Base-by-base conservation (phyloP, 768 basidiomycete genomes). In the Phanerochaete sordida region DNA sequence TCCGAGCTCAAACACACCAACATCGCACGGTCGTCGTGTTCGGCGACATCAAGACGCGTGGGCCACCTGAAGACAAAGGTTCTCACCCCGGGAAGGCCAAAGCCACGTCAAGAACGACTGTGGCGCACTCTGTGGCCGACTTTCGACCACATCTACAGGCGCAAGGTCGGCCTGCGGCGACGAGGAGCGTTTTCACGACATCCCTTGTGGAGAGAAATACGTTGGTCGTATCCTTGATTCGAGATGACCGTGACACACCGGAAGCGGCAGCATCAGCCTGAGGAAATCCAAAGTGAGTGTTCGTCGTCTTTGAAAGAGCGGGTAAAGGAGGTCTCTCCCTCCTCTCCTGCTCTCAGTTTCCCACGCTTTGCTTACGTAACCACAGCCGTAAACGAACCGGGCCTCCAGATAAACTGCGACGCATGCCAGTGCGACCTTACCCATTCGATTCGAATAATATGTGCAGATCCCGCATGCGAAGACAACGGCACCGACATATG, bases 361-460 rank as follows among this genome's bases (percentile, higher is more conserved):
- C 65, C 66, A 68, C 67, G 67, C 64, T 62, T 56, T 56, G 55
- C 61, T 62, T 67, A 69, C 68, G 67, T 68, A 68, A 57, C 49
- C 28, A 21, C 65, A 90, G 87, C 85, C 64, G 83, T 91, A 56
- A 90, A 84, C 68, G 91, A 93, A 64, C 91, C 91, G 16, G 92
- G 90, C 60, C 78, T 89, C 35, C 87, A 91, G 69, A 90, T 91
- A 65, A 82, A 87, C 64, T 95, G 93, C 77, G 93, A 95, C 71
- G 75, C 84, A 15, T 96, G 95, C 74, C 77, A 77, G 63, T 84
- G 86, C 74, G 94, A 98, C 75, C 82, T 98, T 65, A 98, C 97
- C 2, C 94, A 98, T 71, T 92, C 92, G n/a, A 86, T 97, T 62
- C 90, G 95, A 62, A 93, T 99, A 70, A 95, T 95, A 74, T 99